Percentiles rank a stretch among this genome's conserved stretches.
These are phyloP conservation scores for Calonectria pseudoturangicola DNA, from an alignment of 2,329 filamentous ascomycete species.

Conservation along the genomic window DNA sequence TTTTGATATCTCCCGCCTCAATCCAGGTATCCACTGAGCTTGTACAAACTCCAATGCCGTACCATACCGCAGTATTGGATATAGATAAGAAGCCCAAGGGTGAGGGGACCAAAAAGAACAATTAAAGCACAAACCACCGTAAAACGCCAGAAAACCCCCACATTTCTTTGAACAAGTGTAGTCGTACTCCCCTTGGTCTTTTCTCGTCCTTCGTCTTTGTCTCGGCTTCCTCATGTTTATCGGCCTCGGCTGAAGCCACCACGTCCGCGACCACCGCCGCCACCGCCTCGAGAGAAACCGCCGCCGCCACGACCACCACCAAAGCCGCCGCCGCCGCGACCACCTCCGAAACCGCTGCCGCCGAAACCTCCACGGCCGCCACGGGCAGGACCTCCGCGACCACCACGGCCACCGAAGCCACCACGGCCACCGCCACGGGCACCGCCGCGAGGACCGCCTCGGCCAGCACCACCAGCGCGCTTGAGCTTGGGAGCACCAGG, in stretches of 20 bases:
- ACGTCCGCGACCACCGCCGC: constrained; percentile 52
- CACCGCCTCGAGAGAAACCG: constrained; percentile 57
- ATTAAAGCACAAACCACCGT: constrained; percentile 45
- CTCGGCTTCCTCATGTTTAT: constrained; percentile 37
- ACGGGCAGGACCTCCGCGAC: constrained; percentile 58
- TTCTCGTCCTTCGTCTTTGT: constrained; percentile 29
- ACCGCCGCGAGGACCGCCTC: constrained; percentile 62
- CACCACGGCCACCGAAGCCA: constrained; percentile 58
- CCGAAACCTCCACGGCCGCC: constrained; percentile 53
- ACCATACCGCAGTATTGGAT: constrained; percentile 44
- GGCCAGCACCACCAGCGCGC: constrained; percentile 73
- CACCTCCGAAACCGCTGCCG: constrained; percentile 57
- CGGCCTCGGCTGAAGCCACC: constrained; percentile 48
- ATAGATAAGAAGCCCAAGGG: constrained; percentile 33
- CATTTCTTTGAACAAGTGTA: constrained; percentile 45
- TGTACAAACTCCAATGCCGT: constrained; percentile 55
- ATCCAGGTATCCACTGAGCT: constrained; percentile 51
- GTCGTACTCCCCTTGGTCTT: constrained; percentile 39
- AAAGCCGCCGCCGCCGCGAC: constrained; percentile 52
- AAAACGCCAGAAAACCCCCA: constrained; percentile 46
- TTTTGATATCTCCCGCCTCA: constrained; percentile 49
- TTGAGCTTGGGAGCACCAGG: constrained; percentile 78
- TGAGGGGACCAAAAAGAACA: constrained; percentile 39
- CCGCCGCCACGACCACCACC: constrained; percentile 50
- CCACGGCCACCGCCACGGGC: constrained; percentile 60